Evolutionary conservation across 1,284 basidiomycete species (phyloP).

Genomic region (Cutaneotrichosporon dermatis): DNA sequence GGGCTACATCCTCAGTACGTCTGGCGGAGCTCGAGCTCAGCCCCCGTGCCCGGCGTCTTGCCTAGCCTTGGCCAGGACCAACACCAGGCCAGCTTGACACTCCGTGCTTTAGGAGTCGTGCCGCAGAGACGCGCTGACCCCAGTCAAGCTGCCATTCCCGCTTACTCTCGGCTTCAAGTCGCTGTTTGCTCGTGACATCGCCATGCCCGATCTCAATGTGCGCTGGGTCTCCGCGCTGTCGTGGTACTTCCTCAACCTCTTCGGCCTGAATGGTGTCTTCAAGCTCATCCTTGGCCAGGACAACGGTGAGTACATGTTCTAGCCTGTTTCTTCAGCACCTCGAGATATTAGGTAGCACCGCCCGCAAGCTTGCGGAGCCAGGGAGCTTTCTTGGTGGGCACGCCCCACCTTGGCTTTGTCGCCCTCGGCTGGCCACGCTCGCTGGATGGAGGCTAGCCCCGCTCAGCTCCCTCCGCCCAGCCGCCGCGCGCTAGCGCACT

Average conservation of each 20-base stretch:
- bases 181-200: conserved; percentile 95
- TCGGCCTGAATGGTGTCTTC: conserved; percentile 93
- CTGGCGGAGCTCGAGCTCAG: background rate
- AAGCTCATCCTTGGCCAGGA: conserved; percentile 86
- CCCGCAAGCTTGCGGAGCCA: too few relatives aligned
- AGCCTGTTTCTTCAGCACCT: conserved; percentile 4
- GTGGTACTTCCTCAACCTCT: conserved; percentile 99
- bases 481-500: too few relatives aligned
- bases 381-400: too few relatives aligned
- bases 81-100: too few relatives aligned
- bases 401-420: too few relatives aligned
- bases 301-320: conserved; percentile 70
- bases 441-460: too few relatives aligned
- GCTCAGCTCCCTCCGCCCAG: too few relatives aligned
- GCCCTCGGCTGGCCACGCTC: too few relatives aligned
- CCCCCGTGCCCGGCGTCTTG: too few relatives aligned
- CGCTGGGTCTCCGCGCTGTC: conserved; percentile 97
- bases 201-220: conserved; percentile 95
- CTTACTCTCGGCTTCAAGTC: conserved; percentile 95
- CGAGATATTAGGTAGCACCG: too few relatives aligned
- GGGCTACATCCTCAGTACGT: conserved; percentile 92
- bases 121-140: conserved; percentile 12
- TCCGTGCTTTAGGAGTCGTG: too few relatives aligned
- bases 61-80: too few relatives aligned
- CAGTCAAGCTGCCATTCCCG: conserved; percentile 96